Conservation (phyloP, 768 basidiomycete genomes). For the Asterophora parasitica region DNA sequence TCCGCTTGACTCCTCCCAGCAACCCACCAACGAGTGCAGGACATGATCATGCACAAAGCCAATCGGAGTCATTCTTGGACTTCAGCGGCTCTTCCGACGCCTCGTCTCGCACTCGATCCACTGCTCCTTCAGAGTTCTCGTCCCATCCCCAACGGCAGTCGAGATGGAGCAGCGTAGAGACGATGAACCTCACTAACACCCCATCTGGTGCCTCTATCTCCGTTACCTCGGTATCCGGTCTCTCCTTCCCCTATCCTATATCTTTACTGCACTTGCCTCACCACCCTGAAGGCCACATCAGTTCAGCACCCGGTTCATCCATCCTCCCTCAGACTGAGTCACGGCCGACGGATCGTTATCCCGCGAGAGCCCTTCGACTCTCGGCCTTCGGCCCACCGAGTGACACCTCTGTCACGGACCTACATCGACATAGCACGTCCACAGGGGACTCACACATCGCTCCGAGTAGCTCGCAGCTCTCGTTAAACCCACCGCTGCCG, state of each 20-base stretch:
- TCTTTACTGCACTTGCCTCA: conserved; percentile 41
- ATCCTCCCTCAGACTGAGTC: conserved; percentile 47
- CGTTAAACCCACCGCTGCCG: conserved; percentile 40
- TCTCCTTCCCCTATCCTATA: conserved; percentile 42
- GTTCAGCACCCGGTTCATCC: conserved; percentile 12
- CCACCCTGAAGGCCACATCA: conserved; percentile 20
- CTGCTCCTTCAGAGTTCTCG: conserved; percentile 12
- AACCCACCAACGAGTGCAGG: conserved; percentile 12
- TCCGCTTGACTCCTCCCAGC: conserved; percentile 25
- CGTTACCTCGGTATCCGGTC: conserved; percentile 12
- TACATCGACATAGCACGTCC: conserved; percentile 42
- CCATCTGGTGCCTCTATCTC: conserved; percentile 11
- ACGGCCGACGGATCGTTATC: conserved; percentile 27
- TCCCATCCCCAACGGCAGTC: conserved; percentile 19
- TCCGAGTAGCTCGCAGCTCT: conserved; percentile 27
- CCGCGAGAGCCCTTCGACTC: conserved; percentile 29
- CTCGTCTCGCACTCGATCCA: conserved; percentile 20
- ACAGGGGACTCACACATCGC: conserved; percentile 19
- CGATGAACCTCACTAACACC: conserved; percentile 9
- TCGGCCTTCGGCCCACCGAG: conserved; percentile 44
- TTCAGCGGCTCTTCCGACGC: conserved; percentile 28
- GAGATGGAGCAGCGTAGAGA: conserved; percentile 34
- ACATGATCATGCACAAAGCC: conserved; percentile 7
- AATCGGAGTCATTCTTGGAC: conserved; percentile 34
- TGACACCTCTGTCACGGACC: conserved; percentile 53